phyloP scores from a whole-genome alignment of 169 alveolate species.

The Plasmodium yoelii region DNA sequence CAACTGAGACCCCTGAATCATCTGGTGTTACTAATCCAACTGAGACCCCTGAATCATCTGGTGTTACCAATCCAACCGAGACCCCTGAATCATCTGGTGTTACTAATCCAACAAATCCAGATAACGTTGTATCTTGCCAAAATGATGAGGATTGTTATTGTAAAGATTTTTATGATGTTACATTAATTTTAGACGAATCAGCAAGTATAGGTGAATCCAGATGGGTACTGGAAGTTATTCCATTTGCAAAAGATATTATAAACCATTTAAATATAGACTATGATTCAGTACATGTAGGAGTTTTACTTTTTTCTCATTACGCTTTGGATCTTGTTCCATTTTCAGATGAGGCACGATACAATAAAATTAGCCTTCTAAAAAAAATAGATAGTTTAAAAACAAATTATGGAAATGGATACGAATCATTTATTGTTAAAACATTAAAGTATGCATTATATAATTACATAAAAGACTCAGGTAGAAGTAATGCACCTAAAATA shows the following conservation, averaged over 20 bases:
- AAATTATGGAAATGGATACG: constrained; percentile 41
- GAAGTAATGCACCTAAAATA: constrained; percentile 61
- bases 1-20: background rate
- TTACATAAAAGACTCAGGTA: constrained; percentile 26
- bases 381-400: constrained; percentile 35
- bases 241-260: constrained; percentile 47
- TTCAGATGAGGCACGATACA: constrained; percentile 40
- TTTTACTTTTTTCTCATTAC: constrained; percentile 48
- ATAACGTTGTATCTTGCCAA: constrained; percentile 9
- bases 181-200: constrained; percentile 68
- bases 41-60: background rate
- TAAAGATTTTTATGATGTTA: constrained; percentile 55
- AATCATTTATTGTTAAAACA: constrained; percentile 24
- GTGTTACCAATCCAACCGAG: background rate
- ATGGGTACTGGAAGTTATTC: constrained; percentile 60
- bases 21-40: background rate
- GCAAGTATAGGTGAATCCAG: constrained; percentile 58
- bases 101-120: constrained; percentile 18
- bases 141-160: constrained; percentile 52
- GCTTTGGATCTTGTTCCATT: constrained; percentile 50
- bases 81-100: background rate
- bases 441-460: constrained; percentile 30
- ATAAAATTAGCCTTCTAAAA: constrained; percentile 16
- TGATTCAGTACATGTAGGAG: constrained; percentile 36
- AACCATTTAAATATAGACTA: constrained; percentile 26